Percentiles rank a stretch among this genome's conserved stretches.
These are phyloP conservation scores for Phialemoniopsis sp. DNA, from an alignment of 2,329 filamentous ascomycete species.

Conservation along the genomic window DNA sequence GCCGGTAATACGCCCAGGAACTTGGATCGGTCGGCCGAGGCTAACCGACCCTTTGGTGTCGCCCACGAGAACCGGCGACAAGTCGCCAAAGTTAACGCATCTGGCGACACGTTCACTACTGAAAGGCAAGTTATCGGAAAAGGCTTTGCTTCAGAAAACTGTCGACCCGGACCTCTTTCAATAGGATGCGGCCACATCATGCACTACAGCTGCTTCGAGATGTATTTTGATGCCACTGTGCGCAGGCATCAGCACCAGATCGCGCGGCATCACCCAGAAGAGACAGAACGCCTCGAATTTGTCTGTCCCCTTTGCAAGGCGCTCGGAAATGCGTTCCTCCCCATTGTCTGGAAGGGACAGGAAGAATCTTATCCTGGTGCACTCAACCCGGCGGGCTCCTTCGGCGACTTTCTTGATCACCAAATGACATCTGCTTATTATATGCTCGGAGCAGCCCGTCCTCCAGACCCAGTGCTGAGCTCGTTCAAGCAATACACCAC, in stretches of 20 bases:
- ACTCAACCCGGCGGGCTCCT: slow-evolving; percentile 53
- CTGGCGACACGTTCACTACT: slow-evolving; percentile 65
- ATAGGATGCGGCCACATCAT: slow-evolving; percentile 97
- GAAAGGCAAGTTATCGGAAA: slow-evolving; percentile 84
- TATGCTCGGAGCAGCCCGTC: slow-evolving; percentile 26
- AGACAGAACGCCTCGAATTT: slow-evolving; percentile 76
- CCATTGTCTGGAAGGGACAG: slow-evolving; percentile 91
- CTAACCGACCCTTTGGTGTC: slow-evolving; percentile 83
- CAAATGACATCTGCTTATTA: slow-evolving; percentile 44
- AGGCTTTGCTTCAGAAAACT: slow-evolving; percentile 71
- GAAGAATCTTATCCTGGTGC: slow-evolving; percentile 77
- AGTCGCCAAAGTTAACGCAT: slow-evolving; percentile 70
- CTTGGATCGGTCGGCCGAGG: slow-evolving; percentile 80
- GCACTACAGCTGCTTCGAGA: slow-evolving; percentile 94
- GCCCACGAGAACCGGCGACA: slow-evolving; percentile 78
- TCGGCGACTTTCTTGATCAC: slow-evolving; percentile 65
- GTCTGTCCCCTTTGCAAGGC: slow-evolving; percentile 97
- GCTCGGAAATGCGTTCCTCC: slow-evolving; percentile 88
- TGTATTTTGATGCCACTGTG: slow-evolving; percentile 80
- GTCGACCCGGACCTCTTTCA: slow-evolving; percentile 72
- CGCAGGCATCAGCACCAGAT: slow-evolving; percentile 89
- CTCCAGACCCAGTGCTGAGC: slow-evolving; percentile 25
- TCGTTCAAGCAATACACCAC: slow-evolving; percentile 33
- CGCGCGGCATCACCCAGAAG: slow-evolving; percentile 88
- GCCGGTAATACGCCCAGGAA: slow-evolving; percentile 72